These are phyloP conservation scores for Hypoxylon sp. DNA, from an alignment of 2,329 filamentous ascomycete genomes.

Conservation along the genomic window DNA sequence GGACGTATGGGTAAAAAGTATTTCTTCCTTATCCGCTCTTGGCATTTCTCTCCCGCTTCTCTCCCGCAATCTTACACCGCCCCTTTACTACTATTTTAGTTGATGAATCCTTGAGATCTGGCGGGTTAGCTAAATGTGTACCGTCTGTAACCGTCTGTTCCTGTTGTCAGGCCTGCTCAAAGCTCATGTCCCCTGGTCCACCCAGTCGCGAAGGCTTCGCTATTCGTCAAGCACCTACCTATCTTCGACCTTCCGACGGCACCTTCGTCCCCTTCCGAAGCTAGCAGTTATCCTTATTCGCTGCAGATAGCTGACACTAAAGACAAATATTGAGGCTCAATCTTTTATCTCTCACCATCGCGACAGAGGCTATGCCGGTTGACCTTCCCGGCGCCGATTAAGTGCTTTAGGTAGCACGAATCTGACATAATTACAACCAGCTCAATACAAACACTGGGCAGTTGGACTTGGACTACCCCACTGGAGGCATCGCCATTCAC, in stretches of 20 bases:
- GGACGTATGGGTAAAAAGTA: constrained; percentile 7
- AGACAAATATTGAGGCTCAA: constrained; percentile 13
- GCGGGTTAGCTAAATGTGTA: constrained; percentile 4
- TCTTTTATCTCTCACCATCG: not conserved
- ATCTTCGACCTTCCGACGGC: not conserved
- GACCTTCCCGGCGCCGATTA: not conserved
- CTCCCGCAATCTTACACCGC: constrained; percentile 9
- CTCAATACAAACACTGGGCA: not conserved
- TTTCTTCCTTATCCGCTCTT: constrained; percentile 2
- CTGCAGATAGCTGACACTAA: not conserved
- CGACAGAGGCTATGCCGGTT: constrained; percentile 1
- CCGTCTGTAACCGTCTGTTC: not conserved
- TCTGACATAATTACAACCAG: not conserved
- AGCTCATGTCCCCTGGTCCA: not conserved
- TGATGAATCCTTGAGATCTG: not conserved
- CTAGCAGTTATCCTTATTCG: not conserved
- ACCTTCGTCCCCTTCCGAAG: not conserved
- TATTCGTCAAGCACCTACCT: not conserved
- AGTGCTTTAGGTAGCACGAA: not conserved
- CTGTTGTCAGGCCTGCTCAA: not conserved
- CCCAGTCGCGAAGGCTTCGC: not conserved
- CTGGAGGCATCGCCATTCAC: not conserved
- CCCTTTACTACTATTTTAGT: not conserved
- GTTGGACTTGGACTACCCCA: not conserved
- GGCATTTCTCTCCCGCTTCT: not conserved